Conservation (phyloP, 1,284 basidiomycete genomes). For the Testicularia cyperi region DNA sequence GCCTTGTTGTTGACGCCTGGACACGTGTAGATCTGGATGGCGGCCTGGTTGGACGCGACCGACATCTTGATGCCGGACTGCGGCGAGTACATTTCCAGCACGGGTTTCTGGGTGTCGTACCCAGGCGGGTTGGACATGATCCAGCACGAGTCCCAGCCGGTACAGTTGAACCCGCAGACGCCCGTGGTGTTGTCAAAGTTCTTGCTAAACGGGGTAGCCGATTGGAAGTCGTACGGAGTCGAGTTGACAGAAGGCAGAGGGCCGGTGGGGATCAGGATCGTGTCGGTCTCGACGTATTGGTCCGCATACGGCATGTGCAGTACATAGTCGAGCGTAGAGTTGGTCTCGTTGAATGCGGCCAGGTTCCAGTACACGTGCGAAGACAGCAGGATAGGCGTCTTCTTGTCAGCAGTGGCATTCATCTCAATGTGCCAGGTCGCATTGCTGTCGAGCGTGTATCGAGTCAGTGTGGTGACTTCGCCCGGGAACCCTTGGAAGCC, state of each 20-base stretch:
- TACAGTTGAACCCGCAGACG: constrained; percentile 43
- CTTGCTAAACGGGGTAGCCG: constrained; percentile 26
- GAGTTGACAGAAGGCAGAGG: constrained; percentile 22
- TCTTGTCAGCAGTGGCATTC: constrained; percentile 29
- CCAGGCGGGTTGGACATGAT: constrained; percentile 47
- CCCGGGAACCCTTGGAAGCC: constrained; percentile 56
- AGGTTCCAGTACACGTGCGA: constrained; percentile 58
- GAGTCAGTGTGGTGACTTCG: constrained; percentile 20
- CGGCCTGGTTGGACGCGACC: constrained; percentile 39
- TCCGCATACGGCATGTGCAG: constrained; percentile 48
- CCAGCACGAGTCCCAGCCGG: constrained; percentile 53
- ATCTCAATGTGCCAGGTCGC: constrained; percentile 43
- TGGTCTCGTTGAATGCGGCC: constrained; percentile 37
- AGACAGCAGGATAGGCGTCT: constrained; percentile 55
- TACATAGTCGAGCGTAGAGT: constrained; percentile 40
- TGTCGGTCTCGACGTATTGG: constrained; percentile 43
- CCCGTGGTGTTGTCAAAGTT: constrained; percentile 46
- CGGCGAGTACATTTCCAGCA: constrained; percentile 44
- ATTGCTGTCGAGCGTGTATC: constrained; percentile 31
- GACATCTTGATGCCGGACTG: constrained; percentile 46
- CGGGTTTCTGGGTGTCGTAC: constrained; percentile 20
- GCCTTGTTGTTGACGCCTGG: constrained; percentile 26
- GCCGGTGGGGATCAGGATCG: constrained; percentile 50
- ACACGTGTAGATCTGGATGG: constrained; percentile 52
- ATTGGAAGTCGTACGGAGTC: constrained; percentile 46